Evolutionary conservation across 169 alveolate species (phyloP).

Genomic region (Plasmodium berghei): DNA sequence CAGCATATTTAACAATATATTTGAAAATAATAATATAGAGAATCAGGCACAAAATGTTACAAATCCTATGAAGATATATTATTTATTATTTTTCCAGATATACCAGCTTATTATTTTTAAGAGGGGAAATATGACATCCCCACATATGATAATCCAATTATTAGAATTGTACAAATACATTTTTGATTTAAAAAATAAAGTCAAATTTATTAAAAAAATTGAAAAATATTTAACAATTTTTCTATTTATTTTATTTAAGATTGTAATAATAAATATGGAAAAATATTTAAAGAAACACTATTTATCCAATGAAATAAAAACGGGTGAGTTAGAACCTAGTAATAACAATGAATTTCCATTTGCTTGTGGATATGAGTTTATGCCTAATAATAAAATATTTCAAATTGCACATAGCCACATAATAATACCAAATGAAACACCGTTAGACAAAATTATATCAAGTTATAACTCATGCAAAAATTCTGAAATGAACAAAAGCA

Average conservation of each 20-base stretch:
- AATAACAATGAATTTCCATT: no score
- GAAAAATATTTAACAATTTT: conserved; percentile 31
- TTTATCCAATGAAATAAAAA: no score
- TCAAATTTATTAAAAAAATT: background rate
- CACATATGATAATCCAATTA: conserved; percentile 9
- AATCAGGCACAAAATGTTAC: background rate
- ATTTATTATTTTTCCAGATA: conserved; percentile 6
- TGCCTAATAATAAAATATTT: no score
- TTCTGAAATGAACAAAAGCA: background rate
- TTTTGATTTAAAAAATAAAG: conserved; percentile 5
- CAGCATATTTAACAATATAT: conserved; percentile 36
- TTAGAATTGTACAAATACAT: conserved; percentile 37
- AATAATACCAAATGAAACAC: no score
- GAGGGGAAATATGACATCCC: conserved; percentile 4
- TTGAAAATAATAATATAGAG: conserved; percentile 4
- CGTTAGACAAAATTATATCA: no score
- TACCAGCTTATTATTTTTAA: conserved; percentile 19
- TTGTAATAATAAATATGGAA: conserved; percentile 19
- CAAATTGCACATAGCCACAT: no score
- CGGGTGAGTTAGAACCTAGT: no score
- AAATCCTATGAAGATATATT: background rate
- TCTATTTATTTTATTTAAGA: conserved; percentile 20
- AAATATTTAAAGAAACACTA: background rate
- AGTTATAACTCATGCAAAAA: background rate
- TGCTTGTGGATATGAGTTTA: no score